A percentile compares a stretch with the other conserved stretches of the same genome.
Evolutionary conservation across 805 yeast species (phyloP).

Genomic region (Candida nonsorbophila): DNA sequence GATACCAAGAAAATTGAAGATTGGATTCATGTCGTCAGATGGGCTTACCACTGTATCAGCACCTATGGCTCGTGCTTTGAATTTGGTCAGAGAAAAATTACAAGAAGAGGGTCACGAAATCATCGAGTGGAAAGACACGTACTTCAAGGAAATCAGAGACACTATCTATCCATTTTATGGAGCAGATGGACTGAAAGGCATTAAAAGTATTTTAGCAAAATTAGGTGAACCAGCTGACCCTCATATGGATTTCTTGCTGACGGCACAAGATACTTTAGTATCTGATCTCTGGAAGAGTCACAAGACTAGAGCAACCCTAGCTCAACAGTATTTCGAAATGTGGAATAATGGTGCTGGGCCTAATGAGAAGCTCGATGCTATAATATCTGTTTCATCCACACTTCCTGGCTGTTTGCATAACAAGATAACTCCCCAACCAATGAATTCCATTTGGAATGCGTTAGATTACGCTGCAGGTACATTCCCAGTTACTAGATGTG

Average conservation of each 20-base stretch:
- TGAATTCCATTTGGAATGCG: conserved; percentile 31
- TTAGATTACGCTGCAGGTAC: conserved; percentile 19
- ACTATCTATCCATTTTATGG: conserved; percentile 9
- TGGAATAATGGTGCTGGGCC: conserved; percentile 3
- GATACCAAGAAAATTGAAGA: conserved; percentile 38
- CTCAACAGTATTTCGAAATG: conserved; percentile 5
- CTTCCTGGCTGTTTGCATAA: conserved; percentile 28
- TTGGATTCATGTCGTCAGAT: conserved; percentile 60
- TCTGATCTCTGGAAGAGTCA: conserved; percentile 8
- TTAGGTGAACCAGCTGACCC: conserved; percentile 7
- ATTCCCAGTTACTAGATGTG: conserved; percentile 46
- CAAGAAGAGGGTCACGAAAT: conserved; percentile 52
- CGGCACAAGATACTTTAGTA: conserved; percentile 4
- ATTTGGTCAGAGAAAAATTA: conserved; percentile 48
- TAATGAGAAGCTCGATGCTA: conserved; percentile 5
- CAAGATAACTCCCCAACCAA: conserved; percentile 6
- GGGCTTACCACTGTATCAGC: conserved; percentile 63
- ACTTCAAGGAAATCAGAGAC: conserved; percentile 6
- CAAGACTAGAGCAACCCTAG: conserved; percentile 4
- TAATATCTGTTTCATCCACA: conserved; percentile 6
- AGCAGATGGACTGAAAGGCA: conserved; percentile 8
- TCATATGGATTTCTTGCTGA: conserved; percentile 1
- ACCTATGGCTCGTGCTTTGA: conserved; percentile 52
- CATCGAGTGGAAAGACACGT: conserved; percentile 20
- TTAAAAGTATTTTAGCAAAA: conserved; percentile 4